Base-by-base conservation (phyloP, 306 rosid genomes). In the Sicyos edulis region DNA sequence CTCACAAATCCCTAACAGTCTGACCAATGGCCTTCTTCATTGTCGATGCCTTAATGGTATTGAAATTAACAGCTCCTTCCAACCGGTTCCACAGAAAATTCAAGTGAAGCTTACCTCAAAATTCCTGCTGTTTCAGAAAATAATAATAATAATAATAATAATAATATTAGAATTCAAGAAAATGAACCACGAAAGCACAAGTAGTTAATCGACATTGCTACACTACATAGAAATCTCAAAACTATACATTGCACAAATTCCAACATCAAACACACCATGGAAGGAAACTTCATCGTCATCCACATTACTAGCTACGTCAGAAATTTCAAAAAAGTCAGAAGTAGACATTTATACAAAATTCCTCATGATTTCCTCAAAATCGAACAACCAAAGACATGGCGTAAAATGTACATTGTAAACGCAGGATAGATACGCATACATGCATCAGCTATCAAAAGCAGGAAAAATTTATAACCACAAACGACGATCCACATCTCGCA, bases 1-100 rank as follows among this genome's bases (percentile, higher is more conserved):
- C 97, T 86, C 84, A 93, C 99, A 93, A 67, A 80, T 93, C 99
- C 85, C 99, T 83, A 70, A 93, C 96, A 79, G 99, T 93, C 88
- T 91, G 99, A 78, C 80, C 96, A 78, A 93, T 79, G 80, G 59
- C 99, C 82, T 93, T 93, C 99, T 93, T 93, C 99, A 93, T 93
- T 26, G 16, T 79, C 75, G 61, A 68, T 65, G 71, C 71, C 54
- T 64, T 44, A 54, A 52, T 50, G 63, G 61, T 63, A 64, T 71
- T 64, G 17, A 61, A 62, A 49, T 37, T 61, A 74, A 32, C 19
- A 62, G 71, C 52, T 74, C 77, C 68, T 61, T 49, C 59, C 77
- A 71, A 71, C 32, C 50, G 54, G 64, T 54, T 53, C 32, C 49
- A 16, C 62, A 29, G 63, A 32, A 54, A 72, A 54, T 37, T 54